Base-by-base conservation (phyloP, 495 filamentous ascomycete species). In the Cercophora sp. region DNA sequence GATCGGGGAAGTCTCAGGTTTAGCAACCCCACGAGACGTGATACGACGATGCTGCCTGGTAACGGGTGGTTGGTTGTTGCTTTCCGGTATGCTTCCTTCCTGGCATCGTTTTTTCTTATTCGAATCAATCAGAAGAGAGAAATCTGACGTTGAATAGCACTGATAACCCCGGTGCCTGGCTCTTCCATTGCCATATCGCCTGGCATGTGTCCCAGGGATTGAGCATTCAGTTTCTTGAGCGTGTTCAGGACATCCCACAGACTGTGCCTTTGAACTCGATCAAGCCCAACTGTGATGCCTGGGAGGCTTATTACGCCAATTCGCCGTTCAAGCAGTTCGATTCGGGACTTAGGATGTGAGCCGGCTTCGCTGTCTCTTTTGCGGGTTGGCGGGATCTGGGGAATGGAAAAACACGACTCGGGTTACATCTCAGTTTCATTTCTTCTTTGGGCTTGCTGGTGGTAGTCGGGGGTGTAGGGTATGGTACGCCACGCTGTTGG, bases 331-430 rank as follows among this genome's bases (percentile, higher is more conserved):
- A 52, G 1, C 69, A 77, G 56, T 66, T 71, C 10, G 74, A 79
- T 46, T 77, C 74, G 26, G 75, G 76, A 1, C 58, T 76, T 62
- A 87, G 79, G 64, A 73, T 73, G 47, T 72, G 73, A 10, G n/a
- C n/a, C n/a, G n/a, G n/a, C n/a, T n/a, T n/a, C n/a, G n/a, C n/a
- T n/a, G n/a, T n/a, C n/a, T n/a, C n/a, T n/a, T n/a, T n/a, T n/a
- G n/a, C n/a, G n/a, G n/a, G n/a, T n/a, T n/a, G n/a, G n/a, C n/a
- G n/a, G n/a, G n/a, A n/a, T n/a, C n/a, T n/a, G n/a, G n/a, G n/a
- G n/a, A n/a, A n/a, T n/a, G n/a, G n/a, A n/a, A n/a, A n/a, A n/a
- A n/a, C n/a, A n/a, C n/a, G n/a, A n/a, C n/a, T n/a, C n/a, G n/a
- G n/a, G n/a, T n/a, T n/a, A n/a, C n/a, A n/a, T n/a, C n/a, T n/a